A percentile compares a stretch with the other conserved stretches of the same genome.
phyloP scores from a whole-genome alignment of 257 asterid species.

The Galeopsis tetrahit region DNA sequence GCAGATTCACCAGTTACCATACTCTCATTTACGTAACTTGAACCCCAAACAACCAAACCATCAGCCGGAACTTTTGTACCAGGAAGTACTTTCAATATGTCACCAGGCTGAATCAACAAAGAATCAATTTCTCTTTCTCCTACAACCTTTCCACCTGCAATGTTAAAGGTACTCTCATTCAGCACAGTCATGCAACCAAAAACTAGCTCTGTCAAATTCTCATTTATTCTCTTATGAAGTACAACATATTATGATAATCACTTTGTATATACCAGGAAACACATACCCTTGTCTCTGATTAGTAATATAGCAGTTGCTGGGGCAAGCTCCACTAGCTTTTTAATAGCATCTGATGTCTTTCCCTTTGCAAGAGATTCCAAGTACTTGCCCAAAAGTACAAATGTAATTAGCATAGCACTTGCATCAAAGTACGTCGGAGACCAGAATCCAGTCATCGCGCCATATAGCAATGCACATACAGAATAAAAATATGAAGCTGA shows the following conservation, averaged over 20 bases:
- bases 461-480: constrained; percentile 84
- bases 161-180: constrained; percentile 26
- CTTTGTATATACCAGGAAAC: constrained; percentile 10
- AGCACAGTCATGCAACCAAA: constrained; percentile 14
- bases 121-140: constrained; percentile 95
- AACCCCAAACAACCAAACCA: constrained; percentile 94
- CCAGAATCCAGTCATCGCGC: constrained; percentile 90
- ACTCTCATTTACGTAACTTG: constrained; percentile 94
- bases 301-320: constrained; percentile 91
- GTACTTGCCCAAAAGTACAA: constrained; percentile 92
- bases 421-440: constrained; percentile 96
- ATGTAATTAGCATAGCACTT: constrained; percentile 97
- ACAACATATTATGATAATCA: constrained; percentile 18
- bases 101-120: constrained; percentile 92
- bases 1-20: constrained; percentile 99
- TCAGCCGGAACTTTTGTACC: constrained; percentile 95
- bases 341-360: constrained; percentile 96
- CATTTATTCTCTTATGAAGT: constrained; percentile 1
- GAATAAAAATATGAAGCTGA: constrained; percentile 96
- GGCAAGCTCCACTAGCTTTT: constrained; percentile 91
- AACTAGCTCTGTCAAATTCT: constrained; percentile 16
- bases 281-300: constrained; percentile 69
- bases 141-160: constrained; percentile 79
- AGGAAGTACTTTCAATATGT: constrained; percentile 84
- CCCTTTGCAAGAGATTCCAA: constrained; percentile 97